These are phyloP conservation scores for Puccinia horiana DNA, from an alignment of 1,284 basidiomycete genomes.

Conservation along the genomic window DNA sequence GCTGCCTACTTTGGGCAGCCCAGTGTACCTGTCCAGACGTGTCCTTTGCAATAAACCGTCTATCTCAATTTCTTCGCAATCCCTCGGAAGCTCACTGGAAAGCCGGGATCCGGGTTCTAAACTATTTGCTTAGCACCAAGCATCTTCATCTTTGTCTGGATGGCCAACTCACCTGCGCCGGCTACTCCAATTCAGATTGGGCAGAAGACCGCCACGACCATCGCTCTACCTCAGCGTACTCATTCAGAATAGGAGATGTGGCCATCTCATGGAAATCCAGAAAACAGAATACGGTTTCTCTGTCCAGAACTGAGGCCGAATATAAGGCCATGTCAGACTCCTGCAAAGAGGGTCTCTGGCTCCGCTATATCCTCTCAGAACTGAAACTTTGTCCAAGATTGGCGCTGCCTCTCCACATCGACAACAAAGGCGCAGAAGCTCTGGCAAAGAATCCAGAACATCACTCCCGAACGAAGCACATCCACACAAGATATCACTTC, in stretches of 20 bases:
- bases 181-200: constrained; percentile 17
- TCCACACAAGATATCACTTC: neutral
- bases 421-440: neutral
- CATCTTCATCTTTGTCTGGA: neutral
- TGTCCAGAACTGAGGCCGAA: too few relatives aligned
- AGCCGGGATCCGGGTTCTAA: neutral
- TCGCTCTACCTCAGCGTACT: too few relatives aligned
- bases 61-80: neutral
- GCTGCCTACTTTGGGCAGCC: neutral
- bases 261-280: neutral
- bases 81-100: neutral
- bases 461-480: neutral
- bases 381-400: too few relatives aligned
- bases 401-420: too few relatives aligned
- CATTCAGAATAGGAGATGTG: neutral
- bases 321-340: neutral
- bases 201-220: neutral
- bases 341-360: neutral
- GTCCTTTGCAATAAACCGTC: neutral
- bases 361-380: neutral
- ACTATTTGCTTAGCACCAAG: neutral
- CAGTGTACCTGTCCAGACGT: neutral
- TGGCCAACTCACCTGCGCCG: neutral
- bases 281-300: neutral
- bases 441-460: neutral